Evolutionary conservation across 2,329 filamentous ascomycete genomes (phyloP).

Genomic region (Phialophora verrucosa): DNA sequence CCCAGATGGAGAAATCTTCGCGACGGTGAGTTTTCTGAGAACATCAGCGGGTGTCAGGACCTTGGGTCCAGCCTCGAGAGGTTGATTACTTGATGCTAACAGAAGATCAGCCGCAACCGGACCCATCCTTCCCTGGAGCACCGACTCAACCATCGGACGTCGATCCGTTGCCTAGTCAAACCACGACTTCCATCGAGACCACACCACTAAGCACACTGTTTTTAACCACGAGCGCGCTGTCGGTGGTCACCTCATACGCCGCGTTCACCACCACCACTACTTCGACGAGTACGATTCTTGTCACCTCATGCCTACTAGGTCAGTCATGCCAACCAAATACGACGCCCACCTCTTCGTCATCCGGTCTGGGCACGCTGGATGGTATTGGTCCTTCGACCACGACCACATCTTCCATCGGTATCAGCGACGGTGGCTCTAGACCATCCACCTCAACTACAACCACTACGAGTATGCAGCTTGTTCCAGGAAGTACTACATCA

Average conservation of each 20-base stretch:
- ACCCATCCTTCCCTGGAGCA: slow-evolving; percentile 30
- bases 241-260: slow-evolving; percentile 5
- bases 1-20: slow-evolving; percentile 29
- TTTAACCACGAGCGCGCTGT: neutral
- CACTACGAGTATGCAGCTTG: neutral
- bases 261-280: slow-evolving; percentile 21
- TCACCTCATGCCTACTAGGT: slow-evolving; percentile 23
- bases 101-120: slow-evolving; percentile 15
- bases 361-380: neutral
- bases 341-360: slow-evolving; percentile 3
- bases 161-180: slow-evolving; percentile 26
- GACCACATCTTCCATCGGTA: slow-evolving; percentile 3
- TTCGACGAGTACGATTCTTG: slow-evolving; percentile 20
- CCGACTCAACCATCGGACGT: slow-evolving; percentile 26
- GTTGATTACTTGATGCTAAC: neutral
- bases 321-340: slow-evolving; percentile 11
- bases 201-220: slow-evolving; percentile 3
- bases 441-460: slow-evolving; percentile 4
- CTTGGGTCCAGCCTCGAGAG: neutral
- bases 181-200: slow-evolving; percentile 10
- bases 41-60: neutral
- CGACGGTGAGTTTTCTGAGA: slow-evolving; percentile 17
- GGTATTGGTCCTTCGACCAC: slow-evolving; percentile 12
- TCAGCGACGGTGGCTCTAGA: slow-evolving; percentile 20
- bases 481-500: slow-evolving; percentile 14